phyloP scores from a whole-genome alignment of 148 eudicot genomes.

The Arctostaphylos glauca region DNA sequence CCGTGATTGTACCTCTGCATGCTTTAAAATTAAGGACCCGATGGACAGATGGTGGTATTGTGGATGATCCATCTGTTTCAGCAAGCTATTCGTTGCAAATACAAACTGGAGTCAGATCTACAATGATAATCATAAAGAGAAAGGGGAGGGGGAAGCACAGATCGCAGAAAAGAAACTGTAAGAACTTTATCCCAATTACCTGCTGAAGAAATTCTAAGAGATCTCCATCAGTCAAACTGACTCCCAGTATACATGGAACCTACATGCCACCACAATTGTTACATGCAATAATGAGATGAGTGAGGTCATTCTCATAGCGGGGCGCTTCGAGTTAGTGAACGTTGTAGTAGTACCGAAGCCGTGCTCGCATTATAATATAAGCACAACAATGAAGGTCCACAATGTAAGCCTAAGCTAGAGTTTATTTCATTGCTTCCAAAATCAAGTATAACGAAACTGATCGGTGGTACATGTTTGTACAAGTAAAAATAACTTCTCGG shows the following conservation, averaged over 20 bases:
- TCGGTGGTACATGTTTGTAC: neutral
- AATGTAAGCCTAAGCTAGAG: neutral
- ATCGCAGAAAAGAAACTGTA: neutral
- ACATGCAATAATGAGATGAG: neutral
- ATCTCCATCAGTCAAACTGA: conserved; percentile 73
- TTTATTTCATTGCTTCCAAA: neutral
- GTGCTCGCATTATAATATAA: neutral
- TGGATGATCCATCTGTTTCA: conserved; percentile 94
- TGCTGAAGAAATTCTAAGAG: conserved; percentile 88
- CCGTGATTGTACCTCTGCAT: conserved; percentile 69
- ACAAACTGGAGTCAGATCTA: conserved; percentile 7
- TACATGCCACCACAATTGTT: conserved; percentile 27
- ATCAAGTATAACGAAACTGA: conserved; percentile 6
- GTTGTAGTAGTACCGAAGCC: no score
- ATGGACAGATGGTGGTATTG: conserved; percentile 81
- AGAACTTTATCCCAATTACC: conserved; percentile 31
- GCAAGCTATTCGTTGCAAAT: conserved; percentile 59
- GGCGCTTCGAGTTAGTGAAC: no score
- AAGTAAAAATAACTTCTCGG: neutral
- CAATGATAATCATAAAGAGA: neutral
- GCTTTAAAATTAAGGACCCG: conserved; percentile 79
- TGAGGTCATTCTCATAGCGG: no score
- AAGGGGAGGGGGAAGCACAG: no score
- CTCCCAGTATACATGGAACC: conserved; percentile 96
- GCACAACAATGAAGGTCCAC: neutral